Evolutionary conservation across 768 basidiomycete species (phyloP).

Genomic region (Pulveroboletus sp.): DNA sequence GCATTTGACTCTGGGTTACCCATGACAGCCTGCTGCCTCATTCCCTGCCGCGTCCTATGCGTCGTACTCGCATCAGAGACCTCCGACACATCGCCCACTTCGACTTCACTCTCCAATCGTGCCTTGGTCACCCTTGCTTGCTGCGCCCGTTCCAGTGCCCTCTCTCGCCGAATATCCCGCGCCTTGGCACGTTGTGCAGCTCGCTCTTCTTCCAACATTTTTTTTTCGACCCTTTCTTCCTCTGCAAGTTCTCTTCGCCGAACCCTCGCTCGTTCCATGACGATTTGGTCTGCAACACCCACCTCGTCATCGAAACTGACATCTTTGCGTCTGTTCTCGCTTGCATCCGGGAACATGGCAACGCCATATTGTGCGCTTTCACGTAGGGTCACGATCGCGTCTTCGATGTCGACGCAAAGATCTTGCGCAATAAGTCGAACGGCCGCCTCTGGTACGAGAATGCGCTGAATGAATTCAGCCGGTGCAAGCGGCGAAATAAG

Average conservation of each 20-base stretch:
- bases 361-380: constrained; percentile 82
- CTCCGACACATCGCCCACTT: not conserved
- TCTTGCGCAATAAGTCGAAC: constrained; percentile 81
- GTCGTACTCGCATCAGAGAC: constrained; percentile 6
- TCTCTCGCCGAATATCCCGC: constrained; percentile 14
- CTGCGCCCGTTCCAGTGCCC: constrained; percentile 21
- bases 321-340: constrained; percentile 25
- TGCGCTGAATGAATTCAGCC: constrained; percentile 72
- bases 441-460: constrained; percentile 89
- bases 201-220: constrained; percentile 20
- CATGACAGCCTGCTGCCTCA: not conserved
- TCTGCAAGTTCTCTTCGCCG: constrained; percentile 39
- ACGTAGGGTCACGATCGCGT: constrained; percentile 56
- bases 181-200: constrained; percentile 22
- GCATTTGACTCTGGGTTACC: constrained; percentile 22
- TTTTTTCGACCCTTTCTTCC: constrained; percentile 35
- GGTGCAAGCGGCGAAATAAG: constrained; percentile 61
- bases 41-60: constrained; percentile 1
- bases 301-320: constrained; percentile 35
- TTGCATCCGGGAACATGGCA: constrained; percentile 68
- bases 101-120: not conserved
- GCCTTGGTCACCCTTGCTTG: constrained; percentile 4
- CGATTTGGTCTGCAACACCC: constrained; percentile 37
- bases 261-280: constrained; percentile 39
- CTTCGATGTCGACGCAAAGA: constrained; percentile 40